Base-by-base conservation (phyloP, 2,329 filamentous ascomycete species). In the Botrytis medusae region DNA sequence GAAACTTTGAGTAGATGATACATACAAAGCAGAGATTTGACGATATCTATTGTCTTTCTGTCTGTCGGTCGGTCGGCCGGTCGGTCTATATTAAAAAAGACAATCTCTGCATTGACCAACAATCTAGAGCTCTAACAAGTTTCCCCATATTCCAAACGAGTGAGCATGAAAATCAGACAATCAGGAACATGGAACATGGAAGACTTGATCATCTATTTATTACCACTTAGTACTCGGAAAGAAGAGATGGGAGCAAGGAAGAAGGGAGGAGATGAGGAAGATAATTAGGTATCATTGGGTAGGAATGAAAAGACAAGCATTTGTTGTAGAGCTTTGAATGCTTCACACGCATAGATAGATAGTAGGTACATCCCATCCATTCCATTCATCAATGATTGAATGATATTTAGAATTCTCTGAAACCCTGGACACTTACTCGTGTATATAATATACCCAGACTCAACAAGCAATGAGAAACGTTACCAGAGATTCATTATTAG, bases 31-130 rank as follows among this genome's bases (percentile, higher is more conserved):
- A n/a, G 34, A 62, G 34, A 48, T 60, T 37, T 37, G 32, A 60
- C 22, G 22, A 37, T 60, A 25, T 34, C 34, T 34, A 34, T 6
- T 12, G 9, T 25, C 9, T 25, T 9, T 16, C 40, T 42, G 40
- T 14, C 40, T 5, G 40, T 14, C 6, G 10, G 37, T 25, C 20
- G 22, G 46, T 48, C 1, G 10, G 40, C 9, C 40, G 14, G 40
- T n/a, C 46, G 25, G 46, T 51, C 4, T 14, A 25, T 48, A 54
- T 54, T 37, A 60, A 37, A 25, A 60, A 60, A 20, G 44, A 34
- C 29, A 22, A 48, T 65, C 44, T 37, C 63, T 65, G 42, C 63
- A 65, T 65, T 48, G 44, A 37, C 29, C 63, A 65, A 48, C 63
- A 37, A 37, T 65, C 63, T 65, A 48, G 63, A 48, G 29, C 42